Percentiles rank a stretch among this genome's conserved stretches.
phyloP scores from a whole-genome alignment of 2,329 filamentous ascomycete species.

The Sphaceloma murrayae region DNA sequence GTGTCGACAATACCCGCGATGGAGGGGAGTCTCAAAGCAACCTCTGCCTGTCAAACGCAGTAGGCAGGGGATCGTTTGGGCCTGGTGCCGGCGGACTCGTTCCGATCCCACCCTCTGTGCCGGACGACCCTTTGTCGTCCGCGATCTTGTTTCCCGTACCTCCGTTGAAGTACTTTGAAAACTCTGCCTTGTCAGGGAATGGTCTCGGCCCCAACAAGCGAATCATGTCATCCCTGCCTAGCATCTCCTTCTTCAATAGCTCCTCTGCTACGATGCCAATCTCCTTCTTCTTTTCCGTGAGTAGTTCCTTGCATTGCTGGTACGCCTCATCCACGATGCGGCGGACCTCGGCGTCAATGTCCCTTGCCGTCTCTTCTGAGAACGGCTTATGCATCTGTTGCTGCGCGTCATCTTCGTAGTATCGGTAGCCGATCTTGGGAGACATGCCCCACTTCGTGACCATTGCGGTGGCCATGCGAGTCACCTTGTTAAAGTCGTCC shows the following conservation, averaged over 20 bases:
- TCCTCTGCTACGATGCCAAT: conserved; percentile 88
- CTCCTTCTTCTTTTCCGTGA: conserved; percentile 78
- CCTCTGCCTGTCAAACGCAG: no score
- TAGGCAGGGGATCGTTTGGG: no score
- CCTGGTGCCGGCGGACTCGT: no score
- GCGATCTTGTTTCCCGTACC: conserved; percentile 40
- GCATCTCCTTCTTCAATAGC: conserved; percentile 80
- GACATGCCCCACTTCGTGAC: conserved; percentile 99
- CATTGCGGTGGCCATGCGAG: conserved; percentile 91
- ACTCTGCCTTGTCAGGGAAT: conserved; percentile 78
- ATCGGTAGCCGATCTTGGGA: conserved; percentile 80
- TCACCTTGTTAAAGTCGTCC: conserved; percentile 98
- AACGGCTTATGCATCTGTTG: conserved; percentile 89
- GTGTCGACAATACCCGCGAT: no score
- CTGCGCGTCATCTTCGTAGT: conserved; percentile 74
- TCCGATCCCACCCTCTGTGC: no score
- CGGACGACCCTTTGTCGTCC: no score
- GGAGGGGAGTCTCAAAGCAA: no score
- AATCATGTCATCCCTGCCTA: conserved; percentile 86
- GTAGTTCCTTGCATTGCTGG: conserved; percentile 73
- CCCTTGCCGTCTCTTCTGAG: conserved; percentile 83
- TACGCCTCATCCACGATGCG: conserved; percentile 89
- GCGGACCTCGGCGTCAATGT: conserved; percentile 84
- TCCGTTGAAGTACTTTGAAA: conserved; percentile 75
- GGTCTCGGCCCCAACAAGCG: conserved; percentile 74